These are phyloP conservation scores for Sporothrix protearum DNA, from an alignment of 2,329 filamentous ascomycete species.

Conservation along the genomic window DNA sequence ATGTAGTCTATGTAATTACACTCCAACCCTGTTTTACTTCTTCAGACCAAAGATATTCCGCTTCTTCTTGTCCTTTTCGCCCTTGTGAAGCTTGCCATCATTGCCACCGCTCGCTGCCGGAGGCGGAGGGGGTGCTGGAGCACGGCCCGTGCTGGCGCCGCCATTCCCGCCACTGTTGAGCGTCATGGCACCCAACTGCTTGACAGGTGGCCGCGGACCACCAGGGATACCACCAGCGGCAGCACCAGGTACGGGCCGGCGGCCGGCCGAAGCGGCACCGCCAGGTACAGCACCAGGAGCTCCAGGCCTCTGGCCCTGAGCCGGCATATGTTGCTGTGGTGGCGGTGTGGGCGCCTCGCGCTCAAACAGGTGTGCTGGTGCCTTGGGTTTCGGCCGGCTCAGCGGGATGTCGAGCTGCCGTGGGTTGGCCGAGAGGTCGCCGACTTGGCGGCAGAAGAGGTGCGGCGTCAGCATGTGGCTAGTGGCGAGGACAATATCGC, in stretches of 20 bases:
- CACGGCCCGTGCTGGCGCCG: slow-evolving; percentile 23
- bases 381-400: slow-evolving; percentile 74
- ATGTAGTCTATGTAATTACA: not conserved
- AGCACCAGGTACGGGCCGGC: slow-evolving; percentile 23
- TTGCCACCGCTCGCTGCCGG: not conserved
- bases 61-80: slow-evolving; percentile 43
- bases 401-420: slow-evolving; percentile 74
- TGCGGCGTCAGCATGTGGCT: slow-evolving; percentile 89
- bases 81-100: slow-evolving; percentile 46
- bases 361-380: slow-evolving; percentile 83
- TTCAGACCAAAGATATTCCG: slow-evolving; percentile 37
- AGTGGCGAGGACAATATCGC: slow-evolving; percentile 83
- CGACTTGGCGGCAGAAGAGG: slow-evolving; percentile 77
- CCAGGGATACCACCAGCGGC: slow-evolving; percentile 36
- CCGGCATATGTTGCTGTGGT: slow-evolving; percentile 34
- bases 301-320: slow-evolving; percentile 2
- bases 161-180: slow-evolving; percentile 37
- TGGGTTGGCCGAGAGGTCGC: slow-evolving; percentile 72
- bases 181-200: slow-evolving; percentile 55
- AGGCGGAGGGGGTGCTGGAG: slow-evolving; percentile 24
- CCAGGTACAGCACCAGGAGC: slow-evolving; percentile 24
- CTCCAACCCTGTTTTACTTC: slow-evolving; percentile 29
- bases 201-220: slow-evolving; percentile 47
- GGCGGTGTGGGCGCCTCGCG: slow-evolving; percentile 56
- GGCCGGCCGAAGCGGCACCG: not conserved